A percentile compares a stretch with the other conserved stretches of the same genome.
Evolutionary conservation across 2,329 filamentous ascomycete species (phyloP).

Genomic region (Diaporthe helianthi): DNA sequence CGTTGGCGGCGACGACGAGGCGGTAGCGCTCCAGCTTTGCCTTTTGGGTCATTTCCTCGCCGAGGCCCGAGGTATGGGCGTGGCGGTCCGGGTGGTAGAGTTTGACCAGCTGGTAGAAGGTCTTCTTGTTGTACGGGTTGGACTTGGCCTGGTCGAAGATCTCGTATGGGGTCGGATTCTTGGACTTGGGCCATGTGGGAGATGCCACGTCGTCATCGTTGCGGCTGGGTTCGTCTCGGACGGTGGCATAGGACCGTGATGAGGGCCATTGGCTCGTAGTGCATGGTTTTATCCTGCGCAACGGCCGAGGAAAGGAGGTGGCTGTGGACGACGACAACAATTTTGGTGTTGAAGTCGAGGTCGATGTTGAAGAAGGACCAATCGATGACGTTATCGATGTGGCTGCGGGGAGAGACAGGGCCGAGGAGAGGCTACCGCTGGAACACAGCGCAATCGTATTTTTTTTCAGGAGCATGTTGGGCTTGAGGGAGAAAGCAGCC

Average conservation of each 20-base stretch:
- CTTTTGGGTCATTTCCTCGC: slow-evolving; percentile 60
- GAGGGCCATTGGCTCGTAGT: slow-evolving; percentile 4
- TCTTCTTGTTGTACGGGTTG: slow-evolving; percentile 79
- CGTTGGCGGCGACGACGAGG: slow-evolving; percentile 85
- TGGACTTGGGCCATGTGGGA: slow-evolving; percentile 53
- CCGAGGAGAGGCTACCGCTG: slow-evolving; percentile 35
- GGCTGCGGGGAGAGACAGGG: slow-evolving; percentile 34
- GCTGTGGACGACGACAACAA: background rate
- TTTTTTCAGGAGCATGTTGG: slow-evolving; percentile 39
- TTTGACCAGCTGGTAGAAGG: slow-evolving; percentile 92
- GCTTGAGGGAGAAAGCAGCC: background rate
- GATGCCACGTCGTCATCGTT: background rate
- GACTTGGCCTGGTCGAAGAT: slow-evolving; percentile 69
- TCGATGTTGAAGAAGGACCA: background rate
- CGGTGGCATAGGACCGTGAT: slow-evolving; percentile 37
- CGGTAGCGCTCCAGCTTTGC: slow-evolving; percentile 87
- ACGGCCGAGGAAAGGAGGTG: background rate
- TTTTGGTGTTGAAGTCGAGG: background rate
- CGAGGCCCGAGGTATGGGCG: slow-evolving; percentile 48
- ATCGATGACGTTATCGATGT: slow-evolving; percentile 38
- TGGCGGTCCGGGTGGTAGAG: slow-evolving; percentile 88
- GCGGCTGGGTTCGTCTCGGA: slow-evolving; percentile 27
- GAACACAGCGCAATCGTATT: slow-evolving; percentile 41
- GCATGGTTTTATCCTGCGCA: background rate
- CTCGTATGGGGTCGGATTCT: slow-evolving; percentile 83